Evolutionary conservation across 805 yeast genomes (phyloP), one percentile per base, ranked within the genome.

Genomic region (Spathaspora girioi): DNA sequence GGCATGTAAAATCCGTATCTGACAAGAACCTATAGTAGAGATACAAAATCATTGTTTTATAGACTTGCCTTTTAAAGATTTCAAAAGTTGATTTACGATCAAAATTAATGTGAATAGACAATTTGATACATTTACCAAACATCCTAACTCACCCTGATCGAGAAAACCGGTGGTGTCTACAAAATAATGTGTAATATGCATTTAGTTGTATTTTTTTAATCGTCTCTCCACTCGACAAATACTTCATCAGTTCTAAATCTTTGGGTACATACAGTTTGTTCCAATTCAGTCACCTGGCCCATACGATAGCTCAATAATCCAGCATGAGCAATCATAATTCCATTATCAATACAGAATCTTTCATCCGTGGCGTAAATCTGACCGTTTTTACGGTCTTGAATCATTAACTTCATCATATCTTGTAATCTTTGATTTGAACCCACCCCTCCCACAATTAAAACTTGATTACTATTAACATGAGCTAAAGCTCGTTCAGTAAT

Each of bases 401-500:
- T 96, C 99, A 94, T 94, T 45, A 79, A 70, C n/a, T 80, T 88
- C 99, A 94, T 94, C 99, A 94, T 94, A 60, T 89, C 84, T 65
- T 94, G 99, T 54, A 94, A 72, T 54, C 98, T 68, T 57, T 84
- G 86, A 63, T 94, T 94, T 59, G 96, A 90, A 0, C 99, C 99
- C n/a, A 94, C 99, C 20, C 99, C 99, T 11, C 99, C 99, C 2
- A 94, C 99, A 47, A 94, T 89, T 46, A 94, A 74, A 17, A 94
- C 99, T 65, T 92, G 96, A 54, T 81, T 80, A 3, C 96, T 80
- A 59, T 86, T 84, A 2, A 93, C 98, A 63, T 94, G 99, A 0
- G 99, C 99, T 96, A 94, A 88, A 2, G 99, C 99, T 40, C 99
- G 77, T 65, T 94, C 99, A 0, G 99, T 94, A 59, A 94, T 94